Evolutionary conservation across 331 rosid genomes (phyloP).

Genomic region (Malus hybrid): DNA sequence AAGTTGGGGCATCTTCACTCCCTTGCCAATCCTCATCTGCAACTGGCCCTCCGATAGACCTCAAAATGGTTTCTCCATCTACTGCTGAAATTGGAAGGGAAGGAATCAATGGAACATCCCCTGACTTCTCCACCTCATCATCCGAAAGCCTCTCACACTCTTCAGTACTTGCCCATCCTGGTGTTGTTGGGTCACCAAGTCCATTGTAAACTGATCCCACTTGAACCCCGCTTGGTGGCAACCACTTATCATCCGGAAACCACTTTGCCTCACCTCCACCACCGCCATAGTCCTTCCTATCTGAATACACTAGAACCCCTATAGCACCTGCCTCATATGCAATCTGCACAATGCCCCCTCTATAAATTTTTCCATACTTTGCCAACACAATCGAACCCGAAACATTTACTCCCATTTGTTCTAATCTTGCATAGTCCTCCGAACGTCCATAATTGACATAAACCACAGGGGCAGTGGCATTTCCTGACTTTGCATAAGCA

Average conservation of each 20-base stretch:
- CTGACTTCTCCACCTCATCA: constrained; percentile 39
- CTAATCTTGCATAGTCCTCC: constrained; percentile 44
- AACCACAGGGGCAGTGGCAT: constrained; percentile 37
- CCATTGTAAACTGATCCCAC: constrained; percentile 9
- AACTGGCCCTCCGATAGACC: constrained; percentile 50
- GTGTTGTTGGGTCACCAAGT: constrained; percentile 68
- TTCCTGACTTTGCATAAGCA: constrained; percentile 65
- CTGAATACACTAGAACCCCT: constrained; percentile 60
- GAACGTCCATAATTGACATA: constrained; percentile 60
- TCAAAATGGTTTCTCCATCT: constrained; percentile 54
- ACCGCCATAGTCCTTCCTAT: constrained; percentile 58
- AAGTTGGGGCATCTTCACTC: constrained; percentile 41
- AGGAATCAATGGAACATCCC: constrained; percentile 51
- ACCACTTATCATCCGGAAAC: constrained; percentile 57
- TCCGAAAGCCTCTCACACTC: constrained; percentile 48
- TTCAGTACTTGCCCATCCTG: constrained; percentile 61
- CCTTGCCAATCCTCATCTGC: constrained; percentile 81
- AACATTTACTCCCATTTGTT: constrained; percentile 37
- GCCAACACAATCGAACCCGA: constrained; percentile 44
- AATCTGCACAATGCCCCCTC: constrained; percentile 53
- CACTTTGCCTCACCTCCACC: constrained; percentile 37
- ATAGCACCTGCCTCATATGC: constrained; percentile 49
- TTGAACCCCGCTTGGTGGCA: constrained; percentile 45
- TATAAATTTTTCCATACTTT: constrained; percentile 43
- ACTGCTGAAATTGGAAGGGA: constrained; percentile 51